Evolutionary conservation across 2,329 filamentous ascomycete species (phyloP), one percentile per base, ranked within the genome.

Genomic region (Penicillium hesseltinei): DNA sequence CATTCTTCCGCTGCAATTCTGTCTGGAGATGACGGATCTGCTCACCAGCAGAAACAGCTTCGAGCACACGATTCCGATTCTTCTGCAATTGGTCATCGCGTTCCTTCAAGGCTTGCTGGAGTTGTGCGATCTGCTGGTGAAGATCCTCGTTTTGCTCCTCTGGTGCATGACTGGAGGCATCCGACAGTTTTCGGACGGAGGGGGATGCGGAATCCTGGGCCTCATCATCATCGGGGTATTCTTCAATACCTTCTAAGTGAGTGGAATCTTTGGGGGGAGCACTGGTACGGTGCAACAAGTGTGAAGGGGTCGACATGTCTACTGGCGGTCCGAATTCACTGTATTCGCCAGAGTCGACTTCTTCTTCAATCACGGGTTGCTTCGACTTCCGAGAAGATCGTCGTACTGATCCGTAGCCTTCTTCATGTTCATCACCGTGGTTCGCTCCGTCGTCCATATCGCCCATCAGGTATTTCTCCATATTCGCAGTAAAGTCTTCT

Each of bases 251-350:
- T 51, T 75, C 73, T 9, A 76, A 56, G 21, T 72, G 71, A 1
- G 70, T 73, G 8, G 64, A 65, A 43, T 75, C 73, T 46, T 67
- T 71, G 0, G 60, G 62, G 2, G 66, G 51, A 1, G 55, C 63
- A 38, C 64, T 66, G 6, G 58, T 66, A 33, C 73, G 59, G 51
- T 70, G 71, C 51, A 77, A 59, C 9, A 78, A 35, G 58, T 77
- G 75, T 19, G 74, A 76, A 5, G 75, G 75, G 0, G 75, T 78
- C 2, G 75, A 78, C 71, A 77, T 77, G 53, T 77, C 75, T 10
- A 76, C 65, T 3, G 75, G 75, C 10, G 75, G 74, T 2, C 72
- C 75, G 42, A 77, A 75, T 63, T 77, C 75, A 45, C 74, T 77
- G 51, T 75, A 71, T 47, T 76, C 75, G 10, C 65, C 71, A 7